phyloP scores from a whole-genome alignment of 228 moss, liverwort and hornwort species.

The Sphagnum fallax region DNA sequence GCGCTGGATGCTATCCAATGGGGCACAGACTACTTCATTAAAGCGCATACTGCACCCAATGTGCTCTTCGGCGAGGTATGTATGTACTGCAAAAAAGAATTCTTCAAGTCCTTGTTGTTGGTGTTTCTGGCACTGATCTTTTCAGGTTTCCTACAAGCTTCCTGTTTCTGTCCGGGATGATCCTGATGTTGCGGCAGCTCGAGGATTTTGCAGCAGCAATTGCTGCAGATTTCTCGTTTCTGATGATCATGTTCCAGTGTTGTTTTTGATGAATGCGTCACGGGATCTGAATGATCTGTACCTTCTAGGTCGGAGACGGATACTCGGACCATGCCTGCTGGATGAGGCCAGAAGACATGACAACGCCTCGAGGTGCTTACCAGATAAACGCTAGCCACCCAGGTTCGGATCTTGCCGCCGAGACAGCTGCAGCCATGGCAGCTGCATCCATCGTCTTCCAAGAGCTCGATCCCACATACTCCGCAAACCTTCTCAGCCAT shows the following conservation, averaged over 20 bases:
- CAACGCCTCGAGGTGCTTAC: conserved; percentile 32
- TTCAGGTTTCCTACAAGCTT: no score
- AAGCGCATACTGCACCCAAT: conserved; percentile 29
- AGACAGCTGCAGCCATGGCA: conserved; percentile 45
- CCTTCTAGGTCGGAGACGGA: conserved; percentile 41
- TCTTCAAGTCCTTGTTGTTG: no score
- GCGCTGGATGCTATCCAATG: conserved; percentile 45
- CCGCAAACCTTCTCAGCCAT: conserved; percentile 26
- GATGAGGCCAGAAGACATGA: conserved; percentile 53
- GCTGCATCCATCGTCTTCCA: conserved; percentile 34
- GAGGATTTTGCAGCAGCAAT: no score
- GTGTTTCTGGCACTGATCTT: no score
- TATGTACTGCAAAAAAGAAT: no score
- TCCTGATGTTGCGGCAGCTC: no score
- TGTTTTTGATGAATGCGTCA: no score
- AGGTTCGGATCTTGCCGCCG: conserved; percentile 49
- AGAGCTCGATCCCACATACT: conserved; percentile 7
- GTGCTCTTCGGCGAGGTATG: conserved; percentile 49
- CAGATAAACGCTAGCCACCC: conserved; percentile 35
- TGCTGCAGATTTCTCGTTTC: no score
- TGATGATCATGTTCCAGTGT: no score
- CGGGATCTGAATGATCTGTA: no score
- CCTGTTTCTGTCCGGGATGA: no score
- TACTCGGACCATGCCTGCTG: conserved; percentile 45
- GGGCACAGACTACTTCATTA: conserved; percentile 54